Base-by-base conservation (phyloP, 2,329 filamentous ascomycete genomes). In the Trichocomaceae sp. region DNA sequence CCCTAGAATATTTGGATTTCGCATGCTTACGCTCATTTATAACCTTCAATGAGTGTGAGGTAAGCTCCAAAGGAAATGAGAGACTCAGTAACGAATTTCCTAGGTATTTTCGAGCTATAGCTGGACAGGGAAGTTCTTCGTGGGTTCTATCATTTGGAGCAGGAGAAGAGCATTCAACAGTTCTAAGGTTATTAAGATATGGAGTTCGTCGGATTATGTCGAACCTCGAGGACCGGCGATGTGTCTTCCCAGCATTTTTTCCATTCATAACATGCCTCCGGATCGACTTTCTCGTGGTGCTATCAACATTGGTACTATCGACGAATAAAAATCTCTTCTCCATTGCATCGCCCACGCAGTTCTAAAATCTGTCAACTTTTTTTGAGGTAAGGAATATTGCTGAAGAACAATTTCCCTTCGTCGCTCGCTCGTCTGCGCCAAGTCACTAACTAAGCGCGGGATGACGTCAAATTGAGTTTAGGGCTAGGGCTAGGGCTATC, bases 231-330 rank as follows among this genome's bases (percentile, higher is more conserved):
- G 47, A 44, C 20, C 54, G 48, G 37, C 48, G 48, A n/a, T 52
- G 17, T 29, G 37, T 56, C 35, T 52, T 56, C 10, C 54, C 54
- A n/a, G 15, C 44, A 56, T 56, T 56, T 37, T 46, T 52, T 19
- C 54, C 54, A 17, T 39, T 44, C 54, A 56, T 56, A 10, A 56
- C 54, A 56, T 56, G 54, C 12, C 49, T 35, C 29, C 54, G 45
- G n/a, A 52, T 56, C 9, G 13, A 42, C 23, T 52, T 37, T 9
- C 54, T 47, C 15, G 45, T 23, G 31, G 33, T 3, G 26, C 45
- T 12, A 12, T 33, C 55, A 9, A 33, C 39, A 29, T 47, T 5
- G 13, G 44, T 13, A 9, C 50, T 41, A 13, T 57, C 45, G 12
- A 57, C 55, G 13, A 57, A 53, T 19, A 54, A 29, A 19, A 57